These are phyloP conservation scores for Suillus weaverae DNA, from an alignment of 768 basidiomycete species.

Conservation along the genomic window DNA sequence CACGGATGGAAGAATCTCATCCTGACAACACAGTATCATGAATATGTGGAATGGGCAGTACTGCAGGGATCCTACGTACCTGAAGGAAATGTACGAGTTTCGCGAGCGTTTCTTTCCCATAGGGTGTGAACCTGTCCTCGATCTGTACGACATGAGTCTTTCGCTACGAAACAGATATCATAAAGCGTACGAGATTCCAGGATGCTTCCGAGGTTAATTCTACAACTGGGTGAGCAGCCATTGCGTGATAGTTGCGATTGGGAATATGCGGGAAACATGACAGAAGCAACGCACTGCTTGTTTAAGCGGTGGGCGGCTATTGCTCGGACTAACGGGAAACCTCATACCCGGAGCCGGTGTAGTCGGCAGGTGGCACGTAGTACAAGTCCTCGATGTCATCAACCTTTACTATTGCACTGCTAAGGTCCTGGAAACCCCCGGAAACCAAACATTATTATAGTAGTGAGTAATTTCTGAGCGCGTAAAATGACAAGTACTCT, in stretches of 20 bases:
- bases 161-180: neutral
- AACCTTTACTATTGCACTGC: neutral
- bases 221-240: conserved; percentile 70
- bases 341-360: conserved; percentile 10
- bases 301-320: neutral
- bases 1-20: conserved; percentile 83
- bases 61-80: conserved; percentile 40
- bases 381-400: neutral
- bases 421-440: neutral
- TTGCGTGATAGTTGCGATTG: conserved; percentile 21
- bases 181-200: conserved; percentile 74
- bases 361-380: neutral
- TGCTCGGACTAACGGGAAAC: neutral
- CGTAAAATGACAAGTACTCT: conserved; percentile 21
- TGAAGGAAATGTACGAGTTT: conserved; percentile 85
- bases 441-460: conserved; percentile 22
- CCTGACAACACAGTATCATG: conserved; percentile 42
- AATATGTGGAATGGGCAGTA: neutral
- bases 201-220: conserved; percentile 81
- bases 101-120: conserved; percentile 81
- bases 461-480: conserved; percentile 22
- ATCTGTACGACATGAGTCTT: conserved; percentile 45
- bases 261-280: neutral
- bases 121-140: conserved; percentile 91
- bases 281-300: neutral